phyloP scores from a whole-genome alignment of 768 basidiomycete species.

The Kondoa malvinella region DNA sequence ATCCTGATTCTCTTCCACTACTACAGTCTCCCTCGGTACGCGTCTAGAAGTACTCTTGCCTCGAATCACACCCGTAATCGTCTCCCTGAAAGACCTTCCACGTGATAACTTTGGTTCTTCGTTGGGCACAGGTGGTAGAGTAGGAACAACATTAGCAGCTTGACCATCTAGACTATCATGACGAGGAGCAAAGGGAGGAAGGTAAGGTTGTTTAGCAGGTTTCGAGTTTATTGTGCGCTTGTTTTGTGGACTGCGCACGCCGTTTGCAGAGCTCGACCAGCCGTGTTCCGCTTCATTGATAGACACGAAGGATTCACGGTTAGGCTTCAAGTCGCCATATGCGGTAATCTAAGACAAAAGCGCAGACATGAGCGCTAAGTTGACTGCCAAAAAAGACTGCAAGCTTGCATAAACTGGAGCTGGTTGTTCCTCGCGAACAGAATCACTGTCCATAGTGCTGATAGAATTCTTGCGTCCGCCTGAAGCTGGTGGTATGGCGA shows the following conservation, averaged over 20 bases:
- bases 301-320: conserved; percentile 3
- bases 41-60: not conserved
- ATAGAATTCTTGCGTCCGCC: too few relatives aligned
- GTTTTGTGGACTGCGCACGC: not conserved
- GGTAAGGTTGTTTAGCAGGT: not conserved
- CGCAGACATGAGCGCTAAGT: too few relatives aligned
- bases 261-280: not conserved
- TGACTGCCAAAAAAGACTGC: too few relatives aligned
- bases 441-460: too few relatives aligned
- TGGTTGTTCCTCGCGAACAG: too few relatives aligned
- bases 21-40: not conserved
- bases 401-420: too few relatives aligned
- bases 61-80: not conserved
- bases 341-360: too few relatives aligned
- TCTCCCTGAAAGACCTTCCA: conserved; percentile 2
- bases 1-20: not conserved
- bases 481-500: too few relatives aligned
- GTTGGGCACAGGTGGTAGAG: not conserved
- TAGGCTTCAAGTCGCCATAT: too few relatives aligned
- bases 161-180: not conserved
- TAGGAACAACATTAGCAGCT: not conserved
- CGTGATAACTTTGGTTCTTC: not conserved
- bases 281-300: not conserved
- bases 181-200: conserved; percentile 1
- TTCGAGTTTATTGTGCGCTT: not conserved